Evolutionary conservation across 2,329 filamentous ascomycete genomes (phyloP).

Genomic region (Microcyclosporella mali): DNA sequence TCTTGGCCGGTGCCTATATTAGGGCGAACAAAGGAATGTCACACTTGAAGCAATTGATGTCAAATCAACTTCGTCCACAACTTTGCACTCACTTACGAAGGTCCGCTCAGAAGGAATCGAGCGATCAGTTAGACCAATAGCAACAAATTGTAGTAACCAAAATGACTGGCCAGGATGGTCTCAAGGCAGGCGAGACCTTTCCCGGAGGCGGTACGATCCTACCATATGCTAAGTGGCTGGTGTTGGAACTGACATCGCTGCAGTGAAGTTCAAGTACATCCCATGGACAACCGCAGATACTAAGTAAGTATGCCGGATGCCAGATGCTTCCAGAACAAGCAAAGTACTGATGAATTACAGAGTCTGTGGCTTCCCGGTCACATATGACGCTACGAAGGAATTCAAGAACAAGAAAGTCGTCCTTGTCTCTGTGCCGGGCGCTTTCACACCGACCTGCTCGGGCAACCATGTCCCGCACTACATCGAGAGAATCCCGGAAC

Average conservation of each 20-base stretch:
- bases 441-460: conserved; percentile 21
- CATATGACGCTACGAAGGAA: conserved; percentile 17
- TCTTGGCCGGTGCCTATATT: too few species aligned
- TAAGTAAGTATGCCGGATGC: conserved; percentile 4
- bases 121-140: neutral
- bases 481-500: conserved; percentile 15
- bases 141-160: neutral
- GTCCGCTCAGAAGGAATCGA: too few species aligned
- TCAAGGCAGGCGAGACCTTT: conserved; percentile 18
- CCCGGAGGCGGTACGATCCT: conserved; percentile 15
- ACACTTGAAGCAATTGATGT: too few species aligned
- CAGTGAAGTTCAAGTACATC: conserved; percentile 23
- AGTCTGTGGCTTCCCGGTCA: conserved; percentile 16
- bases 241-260: neutral
- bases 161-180: conserved; percentile 12
- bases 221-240: neutral
- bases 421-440: conserved; percentile 17
- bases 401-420: conserved; percentile 19
- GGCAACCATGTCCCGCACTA: conserved; percentile 18
- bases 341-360: neutral
- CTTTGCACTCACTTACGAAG: too few species aligned
- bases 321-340: neutral
- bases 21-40: too few species aligned
- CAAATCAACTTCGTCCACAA: too few species aligned
- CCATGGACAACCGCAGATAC: conserved; percentile 17